Percentiles rank a stretch among this genome's conserved stretches.
Conservation (phyloP, 1,284 basidiomycete species). For the Boletus semigastroideus region DNA sequence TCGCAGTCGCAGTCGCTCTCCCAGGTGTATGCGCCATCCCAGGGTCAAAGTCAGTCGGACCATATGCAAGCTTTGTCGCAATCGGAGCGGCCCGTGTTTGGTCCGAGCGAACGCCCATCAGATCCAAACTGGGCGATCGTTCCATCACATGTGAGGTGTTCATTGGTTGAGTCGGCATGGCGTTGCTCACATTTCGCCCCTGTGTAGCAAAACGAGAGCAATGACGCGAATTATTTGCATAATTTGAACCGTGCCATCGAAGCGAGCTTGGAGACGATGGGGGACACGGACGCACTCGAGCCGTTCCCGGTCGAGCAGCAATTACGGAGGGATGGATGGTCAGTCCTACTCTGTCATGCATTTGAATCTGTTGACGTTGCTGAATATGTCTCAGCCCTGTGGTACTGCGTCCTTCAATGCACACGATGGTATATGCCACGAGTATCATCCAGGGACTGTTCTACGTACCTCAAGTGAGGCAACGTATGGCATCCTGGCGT, state of each 20-base stretch:
- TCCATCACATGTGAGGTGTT: constrained; percentile 52
- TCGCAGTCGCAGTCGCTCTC: not conserved
- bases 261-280: constrained; percentile 51
- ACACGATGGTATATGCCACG: constrained; percentile 54
- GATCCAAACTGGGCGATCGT: constrained; percentile 69
- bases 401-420: constrained; percentile 56
- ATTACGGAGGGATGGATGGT: constrained; percentile 60
- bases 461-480: constrained; percentile 65
- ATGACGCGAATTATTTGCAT: constrained; percentile 50
- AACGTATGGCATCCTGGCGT: constrained; percentile 48
- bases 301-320: constrained; percentile 47
- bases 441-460: constrained; percentile 64
- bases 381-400: constrained; percentile 49
- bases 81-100: constrained; percentile 41
- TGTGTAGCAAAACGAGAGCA: constrained; percentile 32
- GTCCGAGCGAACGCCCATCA: constrained; percentile 57
- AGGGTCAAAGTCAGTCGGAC: constrained; percentile 3
- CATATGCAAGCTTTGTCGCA: constrained; percentile 18
- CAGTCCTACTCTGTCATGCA: constrained; percentile 21
- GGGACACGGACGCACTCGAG: constrained; percentile 36
- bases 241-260: constrained; percentile 64
- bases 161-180: too few species aligned
- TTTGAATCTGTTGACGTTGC: not conserved
- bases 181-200: constrained; percentile 1
- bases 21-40: constrained; percentile 9